Conservation (phyloP, 1,139 yeast species). For the Magnusiomyces tetraspermus region DNA sequence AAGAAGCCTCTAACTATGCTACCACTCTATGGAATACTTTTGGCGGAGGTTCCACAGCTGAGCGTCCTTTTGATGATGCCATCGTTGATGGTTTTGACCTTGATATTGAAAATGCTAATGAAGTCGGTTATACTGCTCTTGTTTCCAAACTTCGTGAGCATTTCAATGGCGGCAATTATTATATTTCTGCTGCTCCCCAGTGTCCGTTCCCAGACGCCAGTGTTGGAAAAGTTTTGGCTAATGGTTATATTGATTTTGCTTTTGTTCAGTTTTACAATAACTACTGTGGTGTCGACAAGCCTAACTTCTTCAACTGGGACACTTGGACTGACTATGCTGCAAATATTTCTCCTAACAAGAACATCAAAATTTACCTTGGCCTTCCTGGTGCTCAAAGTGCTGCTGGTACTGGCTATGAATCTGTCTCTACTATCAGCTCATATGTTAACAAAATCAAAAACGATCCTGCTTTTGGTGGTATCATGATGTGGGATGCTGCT, state of each 20-base stretch:
- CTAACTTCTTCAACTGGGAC: conserved; percentile 47
- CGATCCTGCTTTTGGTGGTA: conserved; percentile 61
- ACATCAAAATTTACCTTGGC: conserved; percentile 55
- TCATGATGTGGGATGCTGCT: conserved; percentile 88
- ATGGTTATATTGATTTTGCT: conserved; percentile 67
- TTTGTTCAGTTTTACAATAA: conserved; percentile 91
- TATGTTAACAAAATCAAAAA: conserved; percentile 16
- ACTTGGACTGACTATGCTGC: conserved; percentile 68
- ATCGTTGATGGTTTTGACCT: conserved; percentile 63
- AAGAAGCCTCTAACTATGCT: conserved; percentile 60
- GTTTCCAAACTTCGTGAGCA: conserved; percentile 44
- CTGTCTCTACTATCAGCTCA: conserved; percentile 19
- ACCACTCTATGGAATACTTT: conserved; percentile 70
- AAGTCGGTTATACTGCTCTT: conserved; percentile 46
- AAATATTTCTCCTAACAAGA: conserved; percentile 50
- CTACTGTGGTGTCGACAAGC: conserved; percentile 43
- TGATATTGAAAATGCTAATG: conserved; percentile 51
- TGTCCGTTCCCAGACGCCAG: conserved; percentile 87
- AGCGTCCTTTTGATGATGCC: conserved; percentile 66
- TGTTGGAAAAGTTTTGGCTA: conserved; percentile 54
- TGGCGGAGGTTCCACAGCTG: conserved; percentile 55
- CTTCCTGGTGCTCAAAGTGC: conserved; percentile 60
- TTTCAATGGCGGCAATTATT: conserved; percentile 45
- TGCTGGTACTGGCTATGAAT: conserved; percentile 54
- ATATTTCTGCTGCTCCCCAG: conserved; percentile 89